Evolutionary conservation across 73 alveolate species (phyloP).

Genomic region (Vitrella brassicaformis): DNA sequence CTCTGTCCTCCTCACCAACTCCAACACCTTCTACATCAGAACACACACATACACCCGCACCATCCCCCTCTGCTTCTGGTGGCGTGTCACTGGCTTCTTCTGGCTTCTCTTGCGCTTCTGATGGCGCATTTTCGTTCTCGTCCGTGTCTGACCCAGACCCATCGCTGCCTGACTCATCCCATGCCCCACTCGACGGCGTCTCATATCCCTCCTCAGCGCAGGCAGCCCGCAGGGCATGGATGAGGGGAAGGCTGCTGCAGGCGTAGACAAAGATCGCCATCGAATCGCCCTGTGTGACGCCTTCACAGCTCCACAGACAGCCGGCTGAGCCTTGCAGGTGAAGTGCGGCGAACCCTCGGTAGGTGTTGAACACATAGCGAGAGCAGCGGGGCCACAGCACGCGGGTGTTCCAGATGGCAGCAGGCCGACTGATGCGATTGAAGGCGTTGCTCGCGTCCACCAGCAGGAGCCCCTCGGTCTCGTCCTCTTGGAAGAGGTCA

Average conservation of each 20-base stretch:
- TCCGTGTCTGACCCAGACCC: too few relatives aligned
- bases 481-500: not conserved
- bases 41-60: too few relatives aligned
- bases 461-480: not conserved
- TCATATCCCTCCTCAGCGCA: too few relatives aligned
- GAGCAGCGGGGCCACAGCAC: not conserved
- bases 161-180: too few relatives aligned
- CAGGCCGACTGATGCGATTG: not conserved
- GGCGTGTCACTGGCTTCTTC: too few relatives aligned
- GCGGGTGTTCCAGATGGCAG: not conserved
- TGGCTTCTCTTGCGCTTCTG: too few relatives aligned
- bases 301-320: not conserved
- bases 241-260: not conserved
- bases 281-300: not conserved
- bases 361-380: not conserved
- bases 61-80: too few relatives aligned
- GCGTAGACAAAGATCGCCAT: not conserved
- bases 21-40: too few relatives aligned
- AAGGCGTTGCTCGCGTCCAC: not conserved
- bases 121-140: too few relatives aligned
- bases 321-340: too few relatives aligned
- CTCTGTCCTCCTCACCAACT: too few relatives aligned
- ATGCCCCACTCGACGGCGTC: too few relatives aligned
- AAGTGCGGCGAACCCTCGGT: not conserved
- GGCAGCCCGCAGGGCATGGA: not conserved